Evolutionary conservation across 768 basidiomycete genomes (phyloP), one percentile per base, ranked within the genome.

Genomic region (Hemileccinum impolitum): DNA sequence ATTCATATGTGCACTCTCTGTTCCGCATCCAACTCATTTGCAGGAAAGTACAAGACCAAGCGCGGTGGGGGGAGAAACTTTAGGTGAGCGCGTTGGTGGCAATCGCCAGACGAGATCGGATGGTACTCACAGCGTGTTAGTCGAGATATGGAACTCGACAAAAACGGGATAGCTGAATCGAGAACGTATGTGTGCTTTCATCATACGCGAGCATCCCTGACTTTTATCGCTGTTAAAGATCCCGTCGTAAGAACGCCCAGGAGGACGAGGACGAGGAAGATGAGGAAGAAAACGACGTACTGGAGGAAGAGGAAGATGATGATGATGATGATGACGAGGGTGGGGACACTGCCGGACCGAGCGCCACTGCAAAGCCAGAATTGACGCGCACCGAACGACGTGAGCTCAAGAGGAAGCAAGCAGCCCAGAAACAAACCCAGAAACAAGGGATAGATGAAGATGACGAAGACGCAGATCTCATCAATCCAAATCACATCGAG

Each of bases 11-110:
- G 35, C 38, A 19, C 8, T 13, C 14, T 30, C 9, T 35, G 11
- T 35, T n/a, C 1, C 28, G 39, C 23, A 19, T 21, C 4, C 14
- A 19, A 8, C 12, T 32, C 3, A 11, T 44, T 39, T 3, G 6
- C 57, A 83, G 89, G 90, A 53, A 90, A 86, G 69, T 90, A 80
- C 73, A 93, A 93, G 77, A 75, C 82, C 56, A 88, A 85, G 63
- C 88, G 92, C 44, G 92, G 92, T 57, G 92, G 92, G 32, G 92
- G 92, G 44, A 80, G 92, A 52, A 84, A 73, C 64, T 94, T 94
- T 69, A 89, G 89, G 82, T 86, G 60, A 43, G 64, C 47, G 12
- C 26, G 35, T 45, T 25, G 40, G 30, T 49, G 45, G 37, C 36
- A 15, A 47, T 45, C 23, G 23, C 17, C 45, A 41, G 19, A 39